phyloP scores from a whole-genome alignment of 441 rosid species.

The Eruca vesicaria region DNA sequence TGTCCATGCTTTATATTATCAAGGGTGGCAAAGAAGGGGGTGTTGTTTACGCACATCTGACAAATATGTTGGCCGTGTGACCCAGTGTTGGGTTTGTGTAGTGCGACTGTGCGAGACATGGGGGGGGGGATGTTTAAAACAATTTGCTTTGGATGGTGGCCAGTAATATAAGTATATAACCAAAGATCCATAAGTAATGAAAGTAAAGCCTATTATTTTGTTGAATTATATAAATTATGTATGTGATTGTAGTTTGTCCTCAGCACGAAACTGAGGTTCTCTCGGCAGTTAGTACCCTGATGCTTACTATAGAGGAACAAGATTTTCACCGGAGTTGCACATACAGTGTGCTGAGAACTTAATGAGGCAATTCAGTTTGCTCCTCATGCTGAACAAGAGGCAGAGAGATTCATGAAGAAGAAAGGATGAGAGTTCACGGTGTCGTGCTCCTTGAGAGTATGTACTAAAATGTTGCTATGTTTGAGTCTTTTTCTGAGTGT shows the following conservation, averaged over 20 bases:
- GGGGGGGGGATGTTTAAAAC: not conserved
- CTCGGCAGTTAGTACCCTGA: too few species aligned
- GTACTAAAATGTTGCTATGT: constrained; percentile 37
- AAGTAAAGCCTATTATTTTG: not conserved
- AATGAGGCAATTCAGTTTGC: constrained; percentile 58
- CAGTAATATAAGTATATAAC: not conserved
- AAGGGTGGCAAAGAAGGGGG: not conserved
- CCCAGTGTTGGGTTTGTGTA: not conserved
- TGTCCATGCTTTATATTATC: not conserved
- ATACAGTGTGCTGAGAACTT: constrained; percentile 64
- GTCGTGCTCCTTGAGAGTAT: too few species aligned
- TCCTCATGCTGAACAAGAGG: constrained; percentile 54
- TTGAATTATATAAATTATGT: not conserved
- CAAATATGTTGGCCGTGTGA: not conserved
- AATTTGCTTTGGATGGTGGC: not conserved
- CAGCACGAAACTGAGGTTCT: too few species aligned
- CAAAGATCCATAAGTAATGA: not conserved
- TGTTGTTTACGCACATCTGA: not conserved
- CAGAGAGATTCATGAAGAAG: constrained; percentile 53
- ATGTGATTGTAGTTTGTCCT: too few species aligned
- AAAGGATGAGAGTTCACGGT: not conserved
- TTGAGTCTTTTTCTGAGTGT: constrained; percentile 4
- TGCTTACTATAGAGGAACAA: too few species aligned
- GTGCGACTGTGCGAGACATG: not conserved
- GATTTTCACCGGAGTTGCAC: constrained; percentile 30